These are phyloP conservation scores for Termitomyces sp. DNA, from an alignment of 768 basidiomycete genomes.

Conservation along the genomic window DNA sequence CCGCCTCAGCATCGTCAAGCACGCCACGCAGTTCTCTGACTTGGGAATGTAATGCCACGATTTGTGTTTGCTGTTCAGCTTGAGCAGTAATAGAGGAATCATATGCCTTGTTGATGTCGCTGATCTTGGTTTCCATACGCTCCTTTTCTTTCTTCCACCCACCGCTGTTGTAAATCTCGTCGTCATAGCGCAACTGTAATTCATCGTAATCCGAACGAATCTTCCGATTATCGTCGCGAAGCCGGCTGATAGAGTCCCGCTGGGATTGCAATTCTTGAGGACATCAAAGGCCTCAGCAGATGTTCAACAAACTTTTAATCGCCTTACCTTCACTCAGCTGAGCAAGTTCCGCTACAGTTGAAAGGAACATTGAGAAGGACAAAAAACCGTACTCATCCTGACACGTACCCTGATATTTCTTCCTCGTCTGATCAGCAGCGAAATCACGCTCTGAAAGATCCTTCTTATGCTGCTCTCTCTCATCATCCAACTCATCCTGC, in stretches of 20 bases:
- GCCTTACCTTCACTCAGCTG: conserved; percentile 70
- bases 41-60: conserved; percentile 80
- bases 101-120: conserved; percentile 68
- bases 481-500: conserved; percentile 74
- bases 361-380: background rate
- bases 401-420: conserved; percentile 75
- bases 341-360: conserved; percentile 59
- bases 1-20: conserved; percentile 82
- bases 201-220: conserved; percentile 73
- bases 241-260: conserved; percentile 66
- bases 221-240: conserved; percentile 78
- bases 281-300: background rate
- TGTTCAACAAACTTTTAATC: background rate
- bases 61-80: conserved; percentile 79
- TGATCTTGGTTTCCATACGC: conserved; percentile 78
- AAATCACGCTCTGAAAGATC: conserved; percentile 80
- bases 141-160: conserved; percentile 89
- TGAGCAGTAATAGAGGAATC: conserved; percentile 69
- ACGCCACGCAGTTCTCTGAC: conserved; percentile 78
- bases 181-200: conserved; percentile 68
- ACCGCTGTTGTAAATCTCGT: conserved; percentile 71
- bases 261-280: conserved; percentile 68
- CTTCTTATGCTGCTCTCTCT: conserved; percentile 72
- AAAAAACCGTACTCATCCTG: background rate
- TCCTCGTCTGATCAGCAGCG: conserved; percentile 71